Conservation (phyloP, 176 grass and related monocot genomes). For the Panicum miliaceum region DNA sequence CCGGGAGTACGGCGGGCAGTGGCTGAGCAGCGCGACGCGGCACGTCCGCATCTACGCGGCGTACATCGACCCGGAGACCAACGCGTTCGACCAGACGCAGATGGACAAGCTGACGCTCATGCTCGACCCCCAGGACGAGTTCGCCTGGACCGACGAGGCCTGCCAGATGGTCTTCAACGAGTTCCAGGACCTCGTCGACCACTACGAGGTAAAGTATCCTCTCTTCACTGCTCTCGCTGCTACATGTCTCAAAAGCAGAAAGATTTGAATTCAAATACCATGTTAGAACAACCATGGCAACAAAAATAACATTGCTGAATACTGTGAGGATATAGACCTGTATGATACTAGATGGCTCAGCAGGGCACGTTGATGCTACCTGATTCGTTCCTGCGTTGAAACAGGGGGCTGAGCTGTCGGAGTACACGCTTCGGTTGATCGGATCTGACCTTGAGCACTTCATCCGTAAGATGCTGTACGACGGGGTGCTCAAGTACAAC, state of each 20-base stretch:
- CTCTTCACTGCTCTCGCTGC: background rate
- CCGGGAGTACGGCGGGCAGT: slow-evolving; percentile 90
- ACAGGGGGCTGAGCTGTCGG: slow-evolving; percentile 77
- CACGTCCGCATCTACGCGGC: slow-evolving; percentile 97
- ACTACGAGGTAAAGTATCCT: slow-evolving; percentile 70
- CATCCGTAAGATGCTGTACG: slow-evolving; percentile 83
- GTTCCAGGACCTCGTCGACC: slow-evolving; percentile 92
- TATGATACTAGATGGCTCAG: background rate
- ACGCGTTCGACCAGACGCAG: slow-evolving; percentile 96
- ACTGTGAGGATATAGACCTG: background rate
- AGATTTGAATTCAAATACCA: background rate
- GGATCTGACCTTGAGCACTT: slow-evolving; percentile 94
- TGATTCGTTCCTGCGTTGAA: background rate
- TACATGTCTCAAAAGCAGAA: background rate
- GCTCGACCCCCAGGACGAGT: slow-evolving; percentile 85
- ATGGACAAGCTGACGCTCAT: slow-evolving; percentile 96
- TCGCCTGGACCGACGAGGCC: slow-evolving; percentile 77
- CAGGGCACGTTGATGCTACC: background rate
- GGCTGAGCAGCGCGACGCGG: slow-evolving; percentile 87
- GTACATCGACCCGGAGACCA: slow-evolving; percentile 91
- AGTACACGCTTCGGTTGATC: slow-evolving; percentile 87
- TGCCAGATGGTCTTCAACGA: slow-evolving; percentile 86
- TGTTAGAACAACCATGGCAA: background rate
- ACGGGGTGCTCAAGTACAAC: slow-evolving; percentile 95
- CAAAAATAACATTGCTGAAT: background rate